Evolutionary conservation across 192 early-diverging fungal species (phyloP), one percentile per base, ranked within the genome.

Genomic region (Allomyces macrogynus): DNA sequence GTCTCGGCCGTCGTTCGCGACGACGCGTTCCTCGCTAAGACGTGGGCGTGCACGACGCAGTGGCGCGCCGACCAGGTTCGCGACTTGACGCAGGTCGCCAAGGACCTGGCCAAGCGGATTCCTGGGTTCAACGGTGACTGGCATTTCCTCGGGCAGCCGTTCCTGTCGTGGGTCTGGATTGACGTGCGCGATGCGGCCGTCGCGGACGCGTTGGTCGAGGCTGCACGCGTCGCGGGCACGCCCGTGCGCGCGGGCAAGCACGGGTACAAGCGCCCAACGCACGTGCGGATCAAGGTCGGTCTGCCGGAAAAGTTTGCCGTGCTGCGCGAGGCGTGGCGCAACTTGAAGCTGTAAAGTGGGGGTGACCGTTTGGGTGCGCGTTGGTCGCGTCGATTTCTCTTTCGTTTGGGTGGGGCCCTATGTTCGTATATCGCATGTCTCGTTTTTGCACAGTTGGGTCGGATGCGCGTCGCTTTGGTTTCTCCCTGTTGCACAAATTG

Each of bases 161-260:
- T 90, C 70, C 71, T 91, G 32, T 88, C 86, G 74, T 92, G 89
- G 88, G 82, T 92, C 32, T 92, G 90, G 90, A 75, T 90, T 18
- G 86, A 92, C 75, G 79, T 87, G 44, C 74, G 70, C 42, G 75
- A 75, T 67, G 80, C 71, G 40, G 66, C 67, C 8, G 72, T 81
- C 5, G 88, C 87, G 0, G 77, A 79, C 60, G 76, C 79, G 67
- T 87, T 86, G 4, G 78, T 87, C 44, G 71, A 71, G 26, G 62
- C 78, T 64, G 89, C 90, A 10, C 82, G 77, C 66, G 73, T 69
- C 32, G 88, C 88, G 23, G 90, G 90, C 70, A 88, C 91, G 23
- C 90, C 90, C n/a, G 84, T 92, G 18, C 76, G 90, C 44, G 82
- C 78, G 69, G 90, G 90, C 10, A 72, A 75, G 24, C 85, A 79